Evolutionary conservation across 805 yeast species (phyloP).

Genomic region (Candida sakaeoensis): DNA sequence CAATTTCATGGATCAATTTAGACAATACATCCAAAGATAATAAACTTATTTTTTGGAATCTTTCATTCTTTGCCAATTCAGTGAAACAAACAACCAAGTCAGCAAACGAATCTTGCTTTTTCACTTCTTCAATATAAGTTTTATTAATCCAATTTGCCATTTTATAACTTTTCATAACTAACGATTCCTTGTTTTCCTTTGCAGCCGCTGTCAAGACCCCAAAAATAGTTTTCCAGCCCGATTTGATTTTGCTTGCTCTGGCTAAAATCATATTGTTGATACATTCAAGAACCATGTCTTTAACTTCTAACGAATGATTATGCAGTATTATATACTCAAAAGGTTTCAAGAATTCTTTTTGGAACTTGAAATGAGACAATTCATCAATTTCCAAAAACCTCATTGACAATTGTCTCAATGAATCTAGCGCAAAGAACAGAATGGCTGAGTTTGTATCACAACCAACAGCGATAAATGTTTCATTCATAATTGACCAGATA

Average conservation of each 20-base stretch:
- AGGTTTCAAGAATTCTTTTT: slow-evolving; percentile 88
- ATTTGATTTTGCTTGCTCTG: slow-evolving; percentile 68
- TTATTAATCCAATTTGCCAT: slow-evolving; percentile 59
- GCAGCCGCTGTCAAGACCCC: slow-evolving; percentile 77
- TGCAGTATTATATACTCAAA: slow-evolving; percentile 74
- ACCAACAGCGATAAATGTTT: slow-evolving; percentile 80
- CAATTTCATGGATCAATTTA: slow-evolving; percentile 56
- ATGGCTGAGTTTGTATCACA: slow-evolving; percentile 73
- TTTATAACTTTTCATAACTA: slow-evolving; percentile 62
- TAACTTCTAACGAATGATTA: slow-evolving; percentile 65
- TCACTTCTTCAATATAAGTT: slow-evolving; percentile 59
- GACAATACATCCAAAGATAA: slow-evolving; percentile 76
- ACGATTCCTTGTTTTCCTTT: slow-evolving; percentile 48
- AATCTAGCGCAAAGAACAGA: slow-evolving; percentile 88
- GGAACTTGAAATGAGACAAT: slow-evolving; percentile 91
- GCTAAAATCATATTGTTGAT: slow-evolving; percentile 79
- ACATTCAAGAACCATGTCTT: slow-evolving; percentile 88
- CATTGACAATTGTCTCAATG: slow-evolving; percentile 87
- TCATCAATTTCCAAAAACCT: slow-evolving; percentile 92
- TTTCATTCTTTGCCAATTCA: slow-evolving; percentile 78
- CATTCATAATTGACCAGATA: slow-evolving; percentile 91
- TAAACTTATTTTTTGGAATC: slow-evolving; percentile 75
- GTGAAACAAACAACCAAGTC: slow-evolving; percentile 74
- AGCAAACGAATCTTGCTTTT: slow-evolving; percentile 62
- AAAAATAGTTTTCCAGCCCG: slow-evolving; percentile 94